Percentiles rank a stretch among this genome's conserved stretches.
phyloP scores from a whole-genome alignment of 495 filamentous ascomycete species.

The Hyaloscypha finlandica region DNA sequence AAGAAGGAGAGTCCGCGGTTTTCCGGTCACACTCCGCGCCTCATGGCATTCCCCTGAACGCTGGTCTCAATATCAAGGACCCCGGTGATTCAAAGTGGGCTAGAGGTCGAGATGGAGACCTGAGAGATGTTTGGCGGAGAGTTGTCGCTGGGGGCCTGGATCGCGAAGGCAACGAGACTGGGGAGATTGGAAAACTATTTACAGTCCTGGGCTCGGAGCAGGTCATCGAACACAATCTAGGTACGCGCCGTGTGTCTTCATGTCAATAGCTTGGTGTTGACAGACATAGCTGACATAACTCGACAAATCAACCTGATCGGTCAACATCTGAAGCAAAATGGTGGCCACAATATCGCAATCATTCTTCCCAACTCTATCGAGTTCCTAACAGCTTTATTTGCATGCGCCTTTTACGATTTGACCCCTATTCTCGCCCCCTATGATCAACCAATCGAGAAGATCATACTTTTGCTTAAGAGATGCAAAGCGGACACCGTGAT shows the following conservation, averaged over 20 bases:
- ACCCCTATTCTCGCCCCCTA: conserved; percentile 84
- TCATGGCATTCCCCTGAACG: conserved; percentile 77
- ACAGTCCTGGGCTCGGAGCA: conserved; percentile 78
- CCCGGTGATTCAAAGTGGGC: conserved; percentile 80
- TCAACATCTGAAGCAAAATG: conserved; percentile 64
- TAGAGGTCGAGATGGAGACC: conserved; percentile 79
- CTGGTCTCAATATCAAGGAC: conserved; percentile 84
- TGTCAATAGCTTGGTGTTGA: not conserved
- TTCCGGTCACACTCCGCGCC: conserved; percentile 82
- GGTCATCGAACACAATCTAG: conserved; percentile 68
- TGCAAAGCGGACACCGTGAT: conserved; percentile 78
- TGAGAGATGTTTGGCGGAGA: conserved; percentile 89
- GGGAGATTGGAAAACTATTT: conserved; percentile 71
- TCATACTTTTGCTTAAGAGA: conserved; percentile 69
- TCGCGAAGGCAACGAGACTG: conserved; percentile 57
- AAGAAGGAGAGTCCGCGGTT: conserved; percentile 78
- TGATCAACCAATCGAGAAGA: conserved; percentile 62
- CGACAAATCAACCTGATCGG: conserved; percentile 89
- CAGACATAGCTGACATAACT: conserved; percentile 61
- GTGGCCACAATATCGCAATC: conserved; percentile 79
- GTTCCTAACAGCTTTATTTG: conserved; percentile 64
- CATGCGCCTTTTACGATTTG: conserved; percentile 78
- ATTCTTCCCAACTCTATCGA: conserved; percentile 94
- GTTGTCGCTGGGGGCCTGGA: conserved; percentile 65
- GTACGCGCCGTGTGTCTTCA: conserved; percentile 33